phyloP scores from a whole-genome alignment of 768 basidiomycete species.

The Tylopilus subfusipes region DNA sequence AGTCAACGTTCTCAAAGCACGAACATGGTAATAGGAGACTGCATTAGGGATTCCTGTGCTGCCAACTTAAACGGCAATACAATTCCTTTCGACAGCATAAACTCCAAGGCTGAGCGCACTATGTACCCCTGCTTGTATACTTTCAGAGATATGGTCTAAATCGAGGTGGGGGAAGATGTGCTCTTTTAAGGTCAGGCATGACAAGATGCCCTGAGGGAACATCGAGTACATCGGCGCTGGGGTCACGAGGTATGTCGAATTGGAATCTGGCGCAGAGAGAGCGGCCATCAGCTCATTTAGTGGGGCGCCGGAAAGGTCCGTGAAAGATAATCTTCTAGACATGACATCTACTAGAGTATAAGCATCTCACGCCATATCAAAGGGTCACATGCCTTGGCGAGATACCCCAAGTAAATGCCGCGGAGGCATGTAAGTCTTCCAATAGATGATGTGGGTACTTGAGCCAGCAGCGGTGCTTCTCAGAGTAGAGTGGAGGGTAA shows the following conservation, averaged over 20 bases:
- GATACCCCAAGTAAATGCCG: constrained; percentile 33
- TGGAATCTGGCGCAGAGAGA: constrained; percentile 10
- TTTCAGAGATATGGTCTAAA: constrained; percentile 36
- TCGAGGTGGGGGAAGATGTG: constrained; percentile 38
- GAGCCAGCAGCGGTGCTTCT: not conserved
- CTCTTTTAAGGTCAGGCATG: constrained; percentile 23
- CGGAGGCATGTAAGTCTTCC: constrained; percentile 43
- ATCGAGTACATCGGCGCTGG: constrained; percentile 27
- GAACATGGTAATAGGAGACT: not conserved
- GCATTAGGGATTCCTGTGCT: constrained; percentile 1
- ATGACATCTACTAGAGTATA: constrained; percentile 20
- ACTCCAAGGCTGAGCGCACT: constrained; percentile 35
- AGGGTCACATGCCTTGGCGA: constrained; percentile 17
- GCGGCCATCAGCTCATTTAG: constrained; percentile 13
- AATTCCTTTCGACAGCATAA: constrained; percentile 22
- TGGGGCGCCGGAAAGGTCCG: constrained; percentile 31
- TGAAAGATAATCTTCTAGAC: constrained; percentile 19
- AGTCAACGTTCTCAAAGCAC: not conserved
- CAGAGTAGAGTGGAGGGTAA: constrained; percentile 30
- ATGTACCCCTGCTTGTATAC: constrained; percentile 24
- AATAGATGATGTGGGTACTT: constrained; percentile 29
- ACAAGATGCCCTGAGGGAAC: constrained; percentile 15
- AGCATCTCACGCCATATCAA: not conserved
- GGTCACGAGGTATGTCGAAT: constrained; percentile 28
- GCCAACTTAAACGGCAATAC: not conserved